phyloP scores from a whole-genome alignment of 2,329 filamentous ascomycete genomes.

The Clarireedia paspali region DNA sequence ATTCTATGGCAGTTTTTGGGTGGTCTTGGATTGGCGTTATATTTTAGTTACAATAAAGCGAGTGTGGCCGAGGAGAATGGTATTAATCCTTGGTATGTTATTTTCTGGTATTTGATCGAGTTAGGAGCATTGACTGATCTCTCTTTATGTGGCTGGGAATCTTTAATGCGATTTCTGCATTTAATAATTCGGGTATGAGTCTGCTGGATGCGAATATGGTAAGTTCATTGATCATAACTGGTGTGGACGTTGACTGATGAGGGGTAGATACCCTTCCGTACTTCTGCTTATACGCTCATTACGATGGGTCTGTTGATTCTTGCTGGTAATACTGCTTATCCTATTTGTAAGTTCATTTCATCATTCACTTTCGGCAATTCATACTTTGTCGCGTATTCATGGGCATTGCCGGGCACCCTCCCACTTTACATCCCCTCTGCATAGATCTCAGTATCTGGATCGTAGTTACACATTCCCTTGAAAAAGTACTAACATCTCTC shows the following conservation, averaged over 20 bases:
- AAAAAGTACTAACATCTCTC: slow-evolving; percentile 11
- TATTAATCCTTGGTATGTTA: slow-evolving; percentile 47
- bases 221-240: slow-evolving; percentile 13
- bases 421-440: slow-evolving; percentile 38
- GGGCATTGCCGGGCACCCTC: neutral
- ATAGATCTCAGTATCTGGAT: neutral
- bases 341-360: neutral
- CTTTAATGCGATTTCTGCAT: slow-evolving; percentile 61
- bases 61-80: slow-evolving; percentile 44
- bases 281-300: slow-evolving; percentile 33
- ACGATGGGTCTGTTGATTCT: slow-evolving; percentile 50
- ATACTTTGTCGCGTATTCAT: neutral
- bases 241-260: neutral
- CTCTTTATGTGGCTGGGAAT: slow-evolving; percentile 50
- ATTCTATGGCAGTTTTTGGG: slow-evolving; percentile 51
- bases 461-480: neutral
- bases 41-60: slow-evolving; percentile 46
- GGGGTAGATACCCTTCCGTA: slow-evolving; percentile 33
- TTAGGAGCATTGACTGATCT: neutral
- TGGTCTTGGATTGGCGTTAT: slow-evolving; percentile 52
- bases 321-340: slow-evolving; percentile 53
- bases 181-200: slow-evolving; percentile 66
- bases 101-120: neutral
- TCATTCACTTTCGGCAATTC: neutral
- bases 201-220: slow-evolving; percentile 58